Evolutionary conservation across 768 basidiomycete genomes (phyloP), one percentile per base, ranked within the genome.

Genomic region (Rubroboletus pulcherrimus): DNA sequence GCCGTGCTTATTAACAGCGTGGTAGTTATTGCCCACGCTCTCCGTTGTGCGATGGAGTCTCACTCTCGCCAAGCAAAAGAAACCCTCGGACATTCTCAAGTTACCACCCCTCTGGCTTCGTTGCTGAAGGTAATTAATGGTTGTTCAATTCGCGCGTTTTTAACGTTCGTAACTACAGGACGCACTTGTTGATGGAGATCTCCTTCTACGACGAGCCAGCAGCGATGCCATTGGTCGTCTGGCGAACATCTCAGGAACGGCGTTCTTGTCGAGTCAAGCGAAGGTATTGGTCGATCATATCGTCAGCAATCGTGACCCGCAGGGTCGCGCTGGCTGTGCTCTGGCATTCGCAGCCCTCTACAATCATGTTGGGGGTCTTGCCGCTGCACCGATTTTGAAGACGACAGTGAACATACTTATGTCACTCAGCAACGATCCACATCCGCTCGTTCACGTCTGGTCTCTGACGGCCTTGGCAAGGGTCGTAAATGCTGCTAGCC

Each of bases 371-470:
- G 97, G 97, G 8, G 91, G 93, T 39, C 79, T 98, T n/a, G 92
- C 91, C 11, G 96, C 94, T 7, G 93, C 93, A 0, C 92, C 97
- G 0, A 79, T 98, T 15, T 79, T 98, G 56, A 98, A 98, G 72
- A 97, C 95, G 0, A 93, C 95, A 0, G 90, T 96, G 58, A 94
- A 97, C 66, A 86, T 98, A 43, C 78, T 98, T 37, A 91, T 96
- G 84, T 96, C 95, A 0, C 81, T 99, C 19, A 86, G 89, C 70
- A 94, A 91, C 57, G 97, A 99, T 69, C 94, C 96, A 0, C 97
- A 98, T 68, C 96, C 97, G 0, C 81, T 93, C 33, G 97, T 98
- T 7, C 96, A 98, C 70, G 97, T 89, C 66, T 95, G 90, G 86
- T 87, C 96, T 3, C 75, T 98, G 58, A 85, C 82, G 46, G 90